Conservation (phyloP, 768 basidiomycete species). For the Agaricus sinodeliciosus region DNA sequence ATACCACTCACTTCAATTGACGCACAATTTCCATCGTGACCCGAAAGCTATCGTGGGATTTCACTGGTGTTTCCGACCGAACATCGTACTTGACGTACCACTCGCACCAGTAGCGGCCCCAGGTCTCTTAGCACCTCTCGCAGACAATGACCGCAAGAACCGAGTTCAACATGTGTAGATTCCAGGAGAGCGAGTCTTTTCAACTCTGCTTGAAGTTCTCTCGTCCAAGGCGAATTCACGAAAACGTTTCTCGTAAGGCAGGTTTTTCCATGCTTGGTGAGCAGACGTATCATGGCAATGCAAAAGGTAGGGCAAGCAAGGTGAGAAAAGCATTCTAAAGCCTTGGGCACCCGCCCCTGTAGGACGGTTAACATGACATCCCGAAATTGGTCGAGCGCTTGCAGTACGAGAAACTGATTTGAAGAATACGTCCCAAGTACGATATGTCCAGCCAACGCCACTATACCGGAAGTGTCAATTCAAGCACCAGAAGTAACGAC, state of each 20-base stretch:
- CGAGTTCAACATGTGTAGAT: background rate
- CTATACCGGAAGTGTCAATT: constrained; percentile 8
- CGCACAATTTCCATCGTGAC: background rate
- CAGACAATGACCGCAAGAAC: constrained; percentile 23
- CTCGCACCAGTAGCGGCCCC: constrained; percentile 14
- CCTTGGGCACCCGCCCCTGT: constrained; percentile 34
- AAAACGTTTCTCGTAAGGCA: constrained; percentile 6
- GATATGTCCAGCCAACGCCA: constrained; percentile 17
- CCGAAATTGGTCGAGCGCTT: constrained; percentile 50
- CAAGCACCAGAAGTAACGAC: background rate
- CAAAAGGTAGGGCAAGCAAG: constrained; percentile 45
- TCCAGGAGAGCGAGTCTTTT: constrained; percentile 16
- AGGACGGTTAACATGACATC: constrained; percentile 43
- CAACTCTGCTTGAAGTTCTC: constrained; percentile 35
- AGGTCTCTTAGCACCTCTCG: constrained; percentile 22
- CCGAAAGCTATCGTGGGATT: constrained; percentile 1
- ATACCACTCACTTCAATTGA: background rate
- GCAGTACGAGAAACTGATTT: constrained; percentile 35
- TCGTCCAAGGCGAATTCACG: constrained; percentile 44
- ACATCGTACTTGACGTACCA: constrained; percentile 12
- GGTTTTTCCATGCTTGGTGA: background rate
- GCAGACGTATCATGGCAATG: constrained; percentile 35
- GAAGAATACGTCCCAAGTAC: constrained; percentile 17
- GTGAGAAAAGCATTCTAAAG: constrained; percentile 45
- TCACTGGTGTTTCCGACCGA: no score